Evolutionary conservation across 176 grass and related monocot species (phyloP), one percentile per base, ranked within the genome.

Genomic region (Bonia amplexicaulis): DNA sequence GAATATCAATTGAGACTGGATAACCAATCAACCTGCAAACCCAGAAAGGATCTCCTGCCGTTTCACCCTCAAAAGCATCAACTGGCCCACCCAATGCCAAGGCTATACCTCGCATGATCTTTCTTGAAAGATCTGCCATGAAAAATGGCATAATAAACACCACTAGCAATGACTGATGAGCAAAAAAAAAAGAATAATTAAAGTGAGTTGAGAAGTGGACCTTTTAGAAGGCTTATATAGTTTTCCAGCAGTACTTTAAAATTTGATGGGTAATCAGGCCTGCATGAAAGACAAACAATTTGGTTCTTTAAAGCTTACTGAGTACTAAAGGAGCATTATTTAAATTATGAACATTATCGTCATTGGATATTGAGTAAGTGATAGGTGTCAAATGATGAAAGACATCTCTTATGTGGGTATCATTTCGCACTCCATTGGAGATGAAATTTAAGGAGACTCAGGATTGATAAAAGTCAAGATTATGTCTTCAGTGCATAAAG

Each of bases 81-180:
- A 87, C 53, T 23, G 80, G 58, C n/a, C 69, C 91, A 75, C 89
- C 91, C 76, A 98, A 71, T 67, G 89, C 93, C 91, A 98, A 89
- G 45, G 96, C 91, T 91, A 98, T 95, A 81, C 96, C 93, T 60
- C 86, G 61, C 93, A 95, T 94, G 58, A 98, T 98, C 88, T 93
- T 98, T 75, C 96, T 92, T 87, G 96, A 93, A 86, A 98, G 86
- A 78, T 95, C 91, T 95, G 82, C 16, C 85, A 39, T 11, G 0
- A 26, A 76, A 82, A 72, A 42, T 82, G 13, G 6, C 14, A 20
- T 42, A 82, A 84, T 61, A 78, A 80, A 80, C 11, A 80, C 42
- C n/a, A n/a, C 2, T 39, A n/a, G 4, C 1, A 0, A 77, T 64
- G 35, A 48, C 25, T 64, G 19, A 62, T 31, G 26, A 80, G 9